These are phyloP conservation scores for Westerdykella sp. DNA, from an alignment of 2,329 filamentous ascomycete genomes.

Conservation along the genomic window DNA sequence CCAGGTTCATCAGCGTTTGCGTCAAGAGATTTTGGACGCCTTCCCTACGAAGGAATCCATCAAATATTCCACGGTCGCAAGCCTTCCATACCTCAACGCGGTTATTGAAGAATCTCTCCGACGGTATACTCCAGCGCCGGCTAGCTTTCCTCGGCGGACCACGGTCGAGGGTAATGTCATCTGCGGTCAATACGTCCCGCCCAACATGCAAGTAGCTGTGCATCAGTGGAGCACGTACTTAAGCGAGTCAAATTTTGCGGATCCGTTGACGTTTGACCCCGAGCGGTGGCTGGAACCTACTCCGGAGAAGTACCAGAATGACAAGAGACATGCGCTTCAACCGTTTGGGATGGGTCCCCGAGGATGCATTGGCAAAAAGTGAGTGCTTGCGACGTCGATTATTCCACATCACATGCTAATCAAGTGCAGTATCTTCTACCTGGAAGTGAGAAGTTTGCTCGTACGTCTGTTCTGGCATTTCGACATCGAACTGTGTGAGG, in stretches of 20 bases:
- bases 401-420: background rate
- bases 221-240: constrained; percentile 3
- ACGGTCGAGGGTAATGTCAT: constrained; percentile 22
- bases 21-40: too few relatives aligned
- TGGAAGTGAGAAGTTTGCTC: constrained; percentile 34
- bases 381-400: background rate
- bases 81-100: constrained; percentile 23
- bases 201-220: constrained; percentile 5
- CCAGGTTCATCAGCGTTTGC: too few relatives aligned
- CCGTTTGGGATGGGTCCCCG: constrained; percentile 11
- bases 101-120: constrained; percentile 34
- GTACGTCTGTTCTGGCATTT: constrained; percentile 36
- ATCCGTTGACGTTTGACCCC: constrained; percentile 4
- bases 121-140: constrained; percentile 32
- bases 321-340: constrained; percentile 10
- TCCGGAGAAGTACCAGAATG: constrained; percentile 5
- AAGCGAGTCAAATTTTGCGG: constrained; percentile 3
- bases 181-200: constrained; percentile 24
- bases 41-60: constrained; percentile 5
- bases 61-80: constrained; percentile 2
- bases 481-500: constrained; percentile 21
- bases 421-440: constrained; percentile 23
- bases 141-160: background rate
- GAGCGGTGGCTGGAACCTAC: constrained; percentile 3
- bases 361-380: constrained; percentile 14